A percentile compares a stretch with the other conserved stretches of the same genome.
phyloP scores from a whole-genome alignment of 2,329 filamentous ascomycete genomes.

The Pseudocercospora cruenta region DNA sequence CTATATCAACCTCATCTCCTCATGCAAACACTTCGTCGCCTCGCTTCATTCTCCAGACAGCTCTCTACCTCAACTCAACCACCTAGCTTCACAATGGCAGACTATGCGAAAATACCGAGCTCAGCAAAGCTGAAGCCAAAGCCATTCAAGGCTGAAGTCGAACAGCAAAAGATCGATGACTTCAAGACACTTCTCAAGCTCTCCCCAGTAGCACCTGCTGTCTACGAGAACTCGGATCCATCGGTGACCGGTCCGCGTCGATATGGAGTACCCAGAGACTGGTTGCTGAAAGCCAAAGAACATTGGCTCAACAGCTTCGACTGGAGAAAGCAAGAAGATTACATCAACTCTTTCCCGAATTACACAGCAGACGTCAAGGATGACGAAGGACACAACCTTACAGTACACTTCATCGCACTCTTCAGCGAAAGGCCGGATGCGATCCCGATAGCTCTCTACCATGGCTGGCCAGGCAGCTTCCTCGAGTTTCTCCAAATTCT shows the following conservation, averaged over 20 bases:
- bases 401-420: slow-evolving; percentile 58
- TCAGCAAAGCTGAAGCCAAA: slow-evolving; percentile 42
- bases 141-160: slow-evolving; percentile 49
- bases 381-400: slow-evolving; percentile 42
- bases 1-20: background rate
- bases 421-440: slow-evolving; percentile 55
- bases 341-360: slow-evolving; percentile 31
- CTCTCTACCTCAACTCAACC: slow-evolving; percentile 11
- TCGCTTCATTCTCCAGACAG: slow-evolving; percentile 23
- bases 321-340: slow-evolving; percentile 38
- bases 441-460: slow-evolving; percentile 40
- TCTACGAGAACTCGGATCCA: slow-evolving; percentile 50
- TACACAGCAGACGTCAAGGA: slow-evolving; percentile 27
- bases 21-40: slow-evolving; percentile 25
- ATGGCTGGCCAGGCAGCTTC: slow-evolving; percentile 45
- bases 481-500: slow-evolving; percentile 42
- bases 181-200: slow-evolving; percentile 53
- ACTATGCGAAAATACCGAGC: slow-evolving; percentile 39
- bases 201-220: slow-evolving; percentile 53
- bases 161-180: slow-evolving; percentile 50
- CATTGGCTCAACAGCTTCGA: slow-evolving; percentile 41
- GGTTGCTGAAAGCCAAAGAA: slow-evolving; percentile 47
- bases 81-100: slow-evolving; percentile 21
- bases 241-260: slow-evolving; percentile 30
- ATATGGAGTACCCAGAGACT: slow-evolving; percentile 53